phyloP scores from a whole-genome alignment of 768 basidiomycete species.

The Boletus subparvulus region DNA sequence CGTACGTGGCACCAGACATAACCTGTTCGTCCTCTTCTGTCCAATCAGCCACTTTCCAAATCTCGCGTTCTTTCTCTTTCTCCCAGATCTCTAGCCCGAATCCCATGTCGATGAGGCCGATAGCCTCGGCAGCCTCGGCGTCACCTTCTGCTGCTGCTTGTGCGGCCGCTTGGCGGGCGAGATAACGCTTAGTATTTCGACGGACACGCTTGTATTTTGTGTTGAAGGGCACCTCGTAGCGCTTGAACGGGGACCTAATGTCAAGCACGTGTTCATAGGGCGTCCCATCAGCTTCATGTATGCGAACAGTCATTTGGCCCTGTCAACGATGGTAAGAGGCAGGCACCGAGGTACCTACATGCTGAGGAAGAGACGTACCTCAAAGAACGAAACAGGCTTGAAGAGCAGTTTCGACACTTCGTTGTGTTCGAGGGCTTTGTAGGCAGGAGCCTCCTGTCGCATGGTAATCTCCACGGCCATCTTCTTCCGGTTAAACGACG shows the following conservation, averaged over 20 bases:
- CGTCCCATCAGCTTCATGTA: constrained; percentile 98
- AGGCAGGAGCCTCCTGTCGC: constrained; percentile 84
- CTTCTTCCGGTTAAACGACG: constrained; percentile 94
- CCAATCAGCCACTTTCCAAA: constrained; percentile 98
- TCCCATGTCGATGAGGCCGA: constrained; percentile 91
- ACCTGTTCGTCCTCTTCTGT: constrained; percentile 91
- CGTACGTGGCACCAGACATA: constrained; percentile 96
- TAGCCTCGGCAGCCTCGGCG: constrained; percentile 87
- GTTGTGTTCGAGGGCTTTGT: constrained; percentile 60
- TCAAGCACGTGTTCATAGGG: constrained; percentile 98
- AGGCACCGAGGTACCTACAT: not conserved
- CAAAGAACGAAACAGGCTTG: constrained; percentile 90
- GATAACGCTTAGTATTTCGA: constrained; percentile 92
- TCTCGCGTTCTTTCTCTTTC: constrained; percentile 87
- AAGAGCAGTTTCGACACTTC: constrained; percentile 63
- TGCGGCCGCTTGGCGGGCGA: constrained; percentile 89
- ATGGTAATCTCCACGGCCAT: constrained; percentile 98
- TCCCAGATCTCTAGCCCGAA: constrained; percentile 96
- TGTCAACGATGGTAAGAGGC: constrained; percentile 31
- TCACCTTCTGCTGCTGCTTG: constrained; percentile 93
- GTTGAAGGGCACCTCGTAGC: constrained; percentile 98
- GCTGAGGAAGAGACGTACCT: constrained; percentile 46
- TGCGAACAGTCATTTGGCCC: constrained; percentile 98
- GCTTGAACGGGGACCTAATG: constrained; percentile 82
- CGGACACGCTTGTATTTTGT: constrained; percentile 98